Base-by-base conservation (phyloP, 2,329 filamentous ascomycete species). In the Aureobasidium leucospermi region DNA sequence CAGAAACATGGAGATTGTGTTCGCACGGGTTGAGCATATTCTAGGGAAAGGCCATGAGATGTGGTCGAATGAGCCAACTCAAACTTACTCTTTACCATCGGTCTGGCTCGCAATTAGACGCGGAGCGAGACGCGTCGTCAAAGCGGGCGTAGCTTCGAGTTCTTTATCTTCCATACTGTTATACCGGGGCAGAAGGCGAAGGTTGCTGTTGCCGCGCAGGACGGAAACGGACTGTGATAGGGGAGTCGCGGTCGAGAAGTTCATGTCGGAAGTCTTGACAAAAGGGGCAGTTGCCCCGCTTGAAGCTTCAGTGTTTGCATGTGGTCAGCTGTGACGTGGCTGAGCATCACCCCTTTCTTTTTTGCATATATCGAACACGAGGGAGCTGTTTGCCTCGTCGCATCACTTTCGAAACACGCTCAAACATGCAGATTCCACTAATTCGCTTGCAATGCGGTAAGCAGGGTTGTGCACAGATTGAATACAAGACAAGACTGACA, bases 391-490 rank as follows among this genome's bases (percentile, higher is more conserved):
- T 23, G 3, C 23, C 10, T 38, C 45, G 15, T 48, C 42, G 55
- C 55, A 58, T 46, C 16, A 36, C 38, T 1, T 23, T 41, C 4
- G 13, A 32, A 5, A 52, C 13, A 39, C 1, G 9, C 13, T 2
- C 29, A 76, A 66, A 45, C 23, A 83, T 92, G 82, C 88, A 88
- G 70, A 84, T 94, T 63, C 92, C 93, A 69, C 78, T 97, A 57
- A 81, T 96, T 72, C 85, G 90, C 67, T 85, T 97, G 65, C 86
- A 89, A 74, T 92, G 89, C 78, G 83, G 84, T 86, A 73, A 66
- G 70, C 86, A 73, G 64, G 69, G 63, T 48, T 16, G 34, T 13
- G 9, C 2, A 6, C 7, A 11, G 58, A 53, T 16, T 34, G 13
- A 43, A 39, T 6, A n/a, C 13, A 32, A 11, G 3, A 28, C 3